Evolutionary conservation across 805 yeast species (phyloP).

Genomic region (Saturnispora dispora): DNA sequence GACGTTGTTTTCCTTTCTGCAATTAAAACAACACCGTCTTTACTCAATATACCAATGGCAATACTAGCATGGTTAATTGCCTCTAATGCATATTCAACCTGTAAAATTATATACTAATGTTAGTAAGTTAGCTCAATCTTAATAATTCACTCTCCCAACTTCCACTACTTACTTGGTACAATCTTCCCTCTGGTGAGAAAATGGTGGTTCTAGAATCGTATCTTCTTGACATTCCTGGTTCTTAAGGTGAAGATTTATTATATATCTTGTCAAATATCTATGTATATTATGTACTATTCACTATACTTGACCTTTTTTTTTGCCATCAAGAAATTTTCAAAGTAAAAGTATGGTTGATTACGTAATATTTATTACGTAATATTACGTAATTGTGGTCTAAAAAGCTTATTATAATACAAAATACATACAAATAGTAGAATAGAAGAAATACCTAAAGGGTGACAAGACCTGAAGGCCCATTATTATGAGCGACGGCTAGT

Average conservation of each 20-base stretch:
- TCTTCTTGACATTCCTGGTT: slow-evolving; percentile 67
- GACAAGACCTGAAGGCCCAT: not conserved
- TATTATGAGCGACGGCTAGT: not conserved
- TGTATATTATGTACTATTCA: not conserved
- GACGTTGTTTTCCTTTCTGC: slow-evolving; percentile 95
- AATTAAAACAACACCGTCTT: slow-evolving; percentile 87
- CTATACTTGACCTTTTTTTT: not conserved
- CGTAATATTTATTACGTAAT: not conserved
- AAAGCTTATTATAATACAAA: not conserved
- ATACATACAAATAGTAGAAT: not conserved
- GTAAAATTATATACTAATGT: slow-evolving; percentile 1
- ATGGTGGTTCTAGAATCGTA: slow-evolving; percentile 98
- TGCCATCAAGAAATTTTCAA: not conserved
- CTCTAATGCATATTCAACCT: slow-evolving; percentile 88
- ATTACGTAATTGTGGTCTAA: not conserved
- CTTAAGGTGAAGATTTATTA: not conserved
- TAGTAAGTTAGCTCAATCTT: not conserved
- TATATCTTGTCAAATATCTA: not conserved
- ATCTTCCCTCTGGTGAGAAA: slow-evolving; percentile 97
- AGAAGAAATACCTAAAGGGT: not conserved
- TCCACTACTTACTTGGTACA: slow-evolving; percentile 61
- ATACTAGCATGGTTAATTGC: slow-evolving; percentile 80
- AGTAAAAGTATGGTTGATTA: not conserved
- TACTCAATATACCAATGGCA: slow-evolving; percentile 66
- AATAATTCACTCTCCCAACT: not conserved